Base-by-base conservation (phyloP, 2,329 filamentous ascomycete genomes). In the Cladosporium sp. region DNA sequence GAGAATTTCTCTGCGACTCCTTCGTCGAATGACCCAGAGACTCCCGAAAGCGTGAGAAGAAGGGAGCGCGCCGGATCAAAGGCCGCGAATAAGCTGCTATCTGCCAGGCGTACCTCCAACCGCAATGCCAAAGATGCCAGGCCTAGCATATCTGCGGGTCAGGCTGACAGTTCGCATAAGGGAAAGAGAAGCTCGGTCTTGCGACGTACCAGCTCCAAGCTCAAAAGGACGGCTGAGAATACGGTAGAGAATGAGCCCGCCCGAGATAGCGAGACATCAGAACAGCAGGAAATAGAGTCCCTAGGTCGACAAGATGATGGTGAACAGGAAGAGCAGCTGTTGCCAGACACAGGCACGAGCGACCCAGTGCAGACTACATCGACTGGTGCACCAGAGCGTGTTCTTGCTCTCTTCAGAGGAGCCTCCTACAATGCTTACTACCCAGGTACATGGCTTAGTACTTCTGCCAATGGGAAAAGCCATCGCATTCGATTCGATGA, bases 331-430 rank as follows among this genome's bases (percentile, higher is more conserved):
- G 22, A 27, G 22, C 22, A 27, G 22, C 22, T 9, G 4, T 27
- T 27, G 22, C 22, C 22, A 27, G 22, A 5, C 4, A 5, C 22
- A 9, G 9, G 9, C 22, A 12, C 12, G 7, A 13, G 9, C 3
- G 11, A 27, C 2, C 15, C 32, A 7, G 11, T 20, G 20, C 32
- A 38, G 19, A 22, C 11, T 30, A 3, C 18, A 11, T 22, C 27
- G 2, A 24, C 39, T 17, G 13, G 34, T 4, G 42, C 34, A 11
- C 74, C 75, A 4, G 77, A 78, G 48, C 73, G 82, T 54, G 73
- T 84, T 0, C 73, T 84, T 54, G 80, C 81, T 7, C 70, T 73
- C 22, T 85, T 81, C 73, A 80, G 74, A 56, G 70, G 70, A n/a
- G 74, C 70, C 42, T 59, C 44, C 38, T 52, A 44, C 52, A 73